Percentiles rank a stretch among this genome's conserved stretches.
phyloP scores from a whole-genome alignment of 2,329 filamentous ascomycete species.

The Aspergillus sp. region DNA sequence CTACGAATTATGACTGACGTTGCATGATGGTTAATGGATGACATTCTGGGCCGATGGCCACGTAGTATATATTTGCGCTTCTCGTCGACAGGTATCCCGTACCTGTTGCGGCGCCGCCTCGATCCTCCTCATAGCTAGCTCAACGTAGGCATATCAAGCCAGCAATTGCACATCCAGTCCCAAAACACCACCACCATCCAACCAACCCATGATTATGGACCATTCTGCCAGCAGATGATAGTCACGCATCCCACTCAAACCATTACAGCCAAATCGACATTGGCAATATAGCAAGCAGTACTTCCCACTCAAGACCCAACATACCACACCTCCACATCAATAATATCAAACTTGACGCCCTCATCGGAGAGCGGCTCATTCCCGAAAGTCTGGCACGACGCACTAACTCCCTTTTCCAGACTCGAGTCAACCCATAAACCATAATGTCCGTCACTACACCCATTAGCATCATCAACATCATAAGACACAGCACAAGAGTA shows the following conservation, averaged over 20 bases:
- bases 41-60: background rate
- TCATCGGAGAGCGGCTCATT: constrained; percentile 94
- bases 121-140: background rate
- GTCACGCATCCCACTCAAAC: background rate
- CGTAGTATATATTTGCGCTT: background rate
- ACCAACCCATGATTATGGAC: background rate
- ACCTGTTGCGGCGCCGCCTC: background rate
- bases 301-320: constrained; percentile 58
- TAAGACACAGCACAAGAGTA: too few relatives aligned
- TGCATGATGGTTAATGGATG: background rate
- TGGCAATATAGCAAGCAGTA: too few relatives aligned
- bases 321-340: constrained; percentile 93
- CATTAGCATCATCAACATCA: too few relatives aligned
- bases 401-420: constrained; percentile 80
- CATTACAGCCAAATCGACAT: background rate
- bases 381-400: constrained; percentile 84
- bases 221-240: constrained; percentile 1
- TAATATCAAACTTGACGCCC: constrained; percentile 84
- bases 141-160: background rate
- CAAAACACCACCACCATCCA: background rate
- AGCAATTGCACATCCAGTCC: background rate
- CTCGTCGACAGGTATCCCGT: background rate
- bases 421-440: constrained; percentile 90
- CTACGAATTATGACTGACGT: constrained; percentile 11
- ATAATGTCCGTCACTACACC: constrained; percentile 71